Evolutionary conservation across 306 rosid genomes (phyloP).

Genomic region (Fragaria vesca): DNA sequence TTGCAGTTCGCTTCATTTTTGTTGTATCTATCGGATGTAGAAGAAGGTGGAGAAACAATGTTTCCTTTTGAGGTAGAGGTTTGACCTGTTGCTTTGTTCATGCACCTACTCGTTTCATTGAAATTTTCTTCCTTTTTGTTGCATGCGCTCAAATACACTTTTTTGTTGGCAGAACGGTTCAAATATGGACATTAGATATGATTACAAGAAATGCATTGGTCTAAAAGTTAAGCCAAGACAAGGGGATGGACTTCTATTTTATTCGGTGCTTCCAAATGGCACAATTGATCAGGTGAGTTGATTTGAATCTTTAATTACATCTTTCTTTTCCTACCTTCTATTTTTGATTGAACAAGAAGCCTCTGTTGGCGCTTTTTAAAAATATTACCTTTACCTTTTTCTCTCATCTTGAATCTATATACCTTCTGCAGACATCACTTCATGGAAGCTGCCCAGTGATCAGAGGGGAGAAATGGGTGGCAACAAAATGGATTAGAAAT

Average conservation of each 20-base stretch:
- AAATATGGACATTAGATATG: constrained; percentile 34
- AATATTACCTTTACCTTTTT: neutral
- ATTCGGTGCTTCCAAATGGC: constrained; percentile 58
- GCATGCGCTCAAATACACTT: constrained; percentile 6
- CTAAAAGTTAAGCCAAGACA: constrained; percentile 60
- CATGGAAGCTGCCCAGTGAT: constrained; percentile 75
- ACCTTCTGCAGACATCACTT: constrained; percentile 53
- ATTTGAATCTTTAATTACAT: neutral
- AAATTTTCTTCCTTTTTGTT: neutral
- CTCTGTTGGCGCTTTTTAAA: neutral
- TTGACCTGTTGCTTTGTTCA: neutral
- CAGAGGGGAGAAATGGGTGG: constrained; percentile 72
- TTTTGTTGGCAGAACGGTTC: constrained; percentile 42
- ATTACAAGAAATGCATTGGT: constrained; percentile 55
- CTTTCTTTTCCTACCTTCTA: neutral
- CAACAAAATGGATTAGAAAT: constrained; percentile 65
- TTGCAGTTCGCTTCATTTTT: constrained; percentile 66
- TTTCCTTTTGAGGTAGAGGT: constrained; percentile 64
- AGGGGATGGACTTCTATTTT: constrained; percentile 67
- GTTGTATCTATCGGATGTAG: constrained; percentile 58
- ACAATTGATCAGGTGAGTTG: constrained; percentile 50
- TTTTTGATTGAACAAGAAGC: neutral
- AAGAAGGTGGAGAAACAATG: constrained; percentile 72
- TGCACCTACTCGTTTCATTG: neutral
- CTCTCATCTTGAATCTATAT: neutral